Evolutionary conservation across 1,139 yeast genomes (phyloP).

Genomic region (Blastobotrys indianensis): DNA sequence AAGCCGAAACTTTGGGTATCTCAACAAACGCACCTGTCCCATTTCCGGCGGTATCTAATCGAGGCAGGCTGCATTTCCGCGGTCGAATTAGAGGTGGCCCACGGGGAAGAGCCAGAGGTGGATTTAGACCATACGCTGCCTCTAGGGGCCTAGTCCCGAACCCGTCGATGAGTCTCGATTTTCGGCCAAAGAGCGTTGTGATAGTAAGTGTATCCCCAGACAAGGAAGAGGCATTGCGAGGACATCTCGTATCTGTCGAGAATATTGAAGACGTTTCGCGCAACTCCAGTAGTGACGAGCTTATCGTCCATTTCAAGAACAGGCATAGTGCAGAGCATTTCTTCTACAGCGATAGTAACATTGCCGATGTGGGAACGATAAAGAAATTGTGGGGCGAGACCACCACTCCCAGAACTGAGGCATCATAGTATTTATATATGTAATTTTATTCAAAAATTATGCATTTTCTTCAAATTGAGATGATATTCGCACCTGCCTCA

Average conservation of each 20-base stretch:
- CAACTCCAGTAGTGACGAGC: constrained; percentile 18
- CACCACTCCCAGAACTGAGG: neutral
- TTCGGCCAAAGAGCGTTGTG: constrained; percentile 36
- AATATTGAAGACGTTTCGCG: constrained; percentile 21
- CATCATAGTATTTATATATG: neutral
- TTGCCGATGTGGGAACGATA: constrained; percentile 32
- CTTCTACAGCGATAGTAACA: constrained; percentile 24
- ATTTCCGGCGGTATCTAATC: constrained; percentile 6
- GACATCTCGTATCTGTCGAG: constrained; percentile 24
- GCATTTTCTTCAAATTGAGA: neutral
- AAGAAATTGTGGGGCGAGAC: constrained; percentile 30
- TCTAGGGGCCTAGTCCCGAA: constrained; percentile 5
- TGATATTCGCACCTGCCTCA: too few relatives aligned
- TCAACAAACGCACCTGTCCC: constrained; percentile 5
- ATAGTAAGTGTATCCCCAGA: constrained; percentile 31
- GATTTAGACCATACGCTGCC: constrained; percentile 19
- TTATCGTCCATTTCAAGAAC: constrained; percentile 37
- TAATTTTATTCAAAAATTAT: neutral
- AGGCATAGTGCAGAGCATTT: constrained; percentile 40
- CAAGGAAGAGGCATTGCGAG: constrained; percentile 31
- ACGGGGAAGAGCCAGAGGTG: constrained; percentile 21
- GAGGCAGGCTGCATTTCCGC: constrained; percentile 24
- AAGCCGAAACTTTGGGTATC: constrained; percentile 30
- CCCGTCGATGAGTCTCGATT: constrained; percentile 29
- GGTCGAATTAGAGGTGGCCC: constrained; percentile 20